Conservation (phyloP, 2,329 filamentous ascomycete genomes). For the Rasamsonia emersonii region DNA sequence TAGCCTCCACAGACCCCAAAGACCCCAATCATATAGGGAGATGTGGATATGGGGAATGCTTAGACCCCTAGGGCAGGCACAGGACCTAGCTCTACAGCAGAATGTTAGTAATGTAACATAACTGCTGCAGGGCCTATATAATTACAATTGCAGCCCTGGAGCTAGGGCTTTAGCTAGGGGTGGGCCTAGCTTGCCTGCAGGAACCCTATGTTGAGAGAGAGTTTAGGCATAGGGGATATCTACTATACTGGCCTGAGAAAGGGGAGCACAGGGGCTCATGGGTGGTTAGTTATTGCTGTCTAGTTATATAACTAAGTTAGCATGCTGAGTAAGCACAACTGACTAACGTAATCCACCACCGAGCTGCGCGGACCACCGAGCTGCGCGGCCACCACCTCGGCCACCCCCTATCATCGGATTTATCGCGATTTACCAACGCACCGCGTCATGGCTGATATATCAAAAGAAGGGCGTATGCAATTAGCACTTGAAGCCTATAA, state of each 20-base stretch:
- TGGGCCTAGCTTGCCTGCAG: background rate
- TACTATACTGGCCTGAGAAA: background rate
- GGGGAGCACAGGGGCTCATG: background rate
- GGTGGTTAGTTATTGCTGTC: too few species aligned
- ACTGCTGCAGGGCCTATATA: background rate
- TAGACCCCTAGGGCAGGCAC: background rate
- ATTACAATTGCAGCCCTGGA: background rate
- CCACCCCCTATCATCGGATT: too few species aligned
- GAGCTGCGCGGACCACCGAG: too few species aligned
- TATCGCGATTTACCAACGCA: too few species aligned
- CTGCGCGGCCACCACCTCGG: too few species aligned
- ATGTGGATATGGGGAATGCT: background rate
- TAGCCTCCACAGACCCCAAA: background rate
- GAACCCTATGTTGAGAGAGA: background rate
- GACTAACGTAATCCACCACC: too few species aligned
- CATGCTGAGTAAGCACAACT: too few species aligned
- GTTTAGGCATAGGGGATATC: background rate
- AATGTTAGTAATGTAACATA: background rate
- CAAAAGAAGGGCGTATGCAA: too few species aligned
- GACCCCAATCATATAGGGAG: background rate
- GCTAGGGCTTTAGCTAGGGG: background rate
- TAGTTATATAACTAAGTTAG: too few species aligned
- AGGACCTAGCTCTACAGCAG: background rate
- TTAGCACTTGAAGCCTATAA: too few species aligned
- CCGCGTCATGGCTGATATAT: too few species aligned